phyloP scores from a whole-genome alignment of 208 protist species.

The Tritrichomonas musculus region DNA sequence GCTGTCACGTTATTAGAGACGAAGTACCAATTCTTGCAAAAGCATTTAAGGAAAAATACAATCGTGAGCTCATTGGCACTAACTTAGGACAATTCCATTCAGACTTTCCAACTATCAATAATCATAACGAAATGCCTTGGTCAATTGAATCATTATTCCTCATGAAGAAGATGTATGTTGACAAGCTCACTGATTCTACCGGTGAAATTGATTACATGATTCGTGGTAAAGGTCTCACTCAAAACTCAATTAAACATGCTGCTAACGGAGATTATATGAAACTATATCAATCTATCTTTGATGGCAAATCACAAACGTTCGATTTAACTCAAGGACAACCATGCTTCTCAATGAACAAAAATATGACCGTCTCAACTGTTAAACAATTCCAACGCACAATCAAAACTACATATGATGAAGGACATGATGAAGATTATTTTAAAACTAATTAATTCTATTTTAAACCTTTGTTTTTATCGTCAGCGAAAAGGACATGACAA shows the following conservation, averaged over 20 bases:
- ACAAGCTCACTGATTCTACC: neutral
- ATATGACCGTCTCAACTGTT: no score
- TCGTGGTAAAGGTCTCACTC: neutral
- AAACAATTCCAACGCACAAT: no score
- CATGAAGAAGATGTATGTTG: conserved; percentile 4
- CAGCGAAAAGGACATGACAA: no score
- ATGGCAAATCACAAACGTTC: no score
- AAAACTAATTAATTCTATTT: no score
- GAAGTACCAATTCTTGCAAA: neutral
- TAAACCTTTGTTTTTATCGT: no score
- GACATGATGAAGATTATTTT: no score
- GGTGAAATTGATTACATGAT: neutral
- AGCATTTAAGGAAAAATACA: neutral
- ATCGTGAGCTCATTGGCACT: neutral
- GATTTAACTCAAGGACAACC: no score
- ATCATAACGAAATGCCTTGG: neutral
- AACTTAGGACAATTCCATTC: conserved; percentile 7
- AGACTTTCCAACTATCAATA: neutral
- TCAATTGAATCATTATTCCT: neutral
- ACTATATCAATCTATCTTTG: no score
- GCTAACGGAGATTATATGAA: no score
- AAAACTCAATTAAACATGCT: neutral
- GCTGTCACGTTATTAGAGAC: neutral
- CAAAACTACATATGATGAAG: no score
- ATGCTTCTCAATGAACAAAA: no score